These are phyloP conservation scores for Pythium brassicae DNA, from an alignment of 352 stramenopile species.

Conservation along the genomic window DNA sequence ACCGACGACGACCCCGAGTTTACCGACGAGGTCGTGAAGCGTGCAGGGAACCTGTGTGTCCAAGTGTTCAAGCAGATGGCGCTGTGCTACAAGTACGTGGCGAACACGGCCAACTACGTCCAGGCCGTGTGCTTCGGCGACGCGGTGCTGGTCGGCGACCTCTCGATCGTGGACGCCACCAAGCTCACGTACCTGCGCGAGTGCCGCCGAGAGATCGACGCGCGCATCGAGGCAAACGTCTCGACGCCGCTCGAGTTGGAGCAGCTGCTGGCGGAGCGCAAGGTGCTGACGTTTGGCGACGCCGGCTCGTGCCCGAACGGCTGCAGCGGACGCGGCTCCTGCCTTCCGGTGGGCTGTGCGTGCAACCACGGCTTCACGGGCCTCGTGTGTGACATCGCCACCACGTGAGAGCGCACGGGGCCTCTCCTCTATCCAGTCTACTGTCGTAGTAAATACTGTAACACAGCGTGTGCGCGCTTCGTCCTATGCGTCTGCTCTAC, in stretches of 20 bases:
- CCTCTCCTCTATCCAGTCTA: no score
- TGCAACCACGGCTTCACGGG: slow-evolving; percentile 24
- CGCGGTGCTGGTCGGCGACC: slow-evolving; percentile 11
- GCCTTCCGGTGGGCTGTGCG: slow-evolving; percentile 20
- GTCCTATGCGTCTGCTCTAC: no score
- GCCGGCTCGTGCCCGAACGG: slow-evolving; percentile 12
- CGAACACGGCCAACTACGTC: slow-evolving; percentile 21
- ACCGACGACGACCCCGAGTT: not conserved
- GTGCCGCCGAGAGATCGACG: slow-evolving; percentile 27
- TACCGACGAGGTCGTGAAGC: slow-evolving; percentile 3
- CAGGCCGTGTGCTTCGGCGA: slow-evolving; percentile 22
- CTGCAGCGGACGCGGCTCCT: slow-evolving; percentile 21
- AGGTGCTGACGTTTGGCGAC: slow-evolving; percentile 17
- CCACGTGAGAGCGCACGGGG: no score
- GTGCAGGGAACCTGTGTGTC: slow-evolving; percentile 17
- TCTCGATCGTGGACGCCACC: slow-evolving; percentile 24
- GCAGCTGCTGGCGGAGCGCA: slow-evolving; percentile 13
- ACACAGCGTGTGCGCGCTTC: no score
- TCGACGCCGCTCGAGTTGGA: slow-evolving; percentile 10
- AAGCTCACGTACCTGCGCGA: slow-evolving; percentile 29
- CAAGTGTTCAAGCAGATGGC: slow-evolving; percentile 18
- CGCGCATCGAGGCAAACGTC: slow-evolving; percentile 14
- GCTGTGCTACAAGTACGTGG: slow-evolving; percentile 22
- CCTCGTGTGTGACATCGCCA: slow-evolving; percentile 14
- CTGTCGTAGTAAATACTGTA: no score